phyloP scores from a whole-genome alignment of 768 basidiomycete species.

The Dioszegia hungarica region DNA sequence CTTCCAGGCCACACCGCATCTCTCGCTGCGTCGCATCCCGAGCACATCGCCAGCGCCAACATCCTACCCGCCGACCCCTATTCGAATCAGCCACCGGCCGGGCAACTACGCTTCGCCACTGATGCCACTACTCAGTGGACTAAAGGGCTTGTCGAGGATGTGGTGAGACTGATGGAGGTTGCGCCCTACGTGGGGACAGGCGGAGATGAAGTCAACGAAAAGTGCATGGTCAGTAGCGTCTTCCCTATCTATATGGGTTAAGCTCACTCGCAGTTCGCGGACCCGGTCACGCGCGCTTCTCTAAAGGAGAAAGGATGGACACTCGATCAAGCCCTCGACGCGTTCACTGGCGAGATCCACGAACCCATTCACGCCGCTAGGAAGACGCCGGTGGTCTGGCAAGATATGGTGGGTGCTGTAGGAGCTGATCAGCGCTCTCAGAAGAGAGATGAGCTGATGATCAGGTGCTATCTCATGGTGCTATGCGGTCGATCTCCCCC shows the following conservation, averaged over 20 bases:
- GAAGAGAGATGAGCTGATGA: not conserved
- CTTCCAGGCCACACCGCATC: conserved; percentile 74
- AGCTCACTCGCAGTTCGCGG: conserved; percentile 48
- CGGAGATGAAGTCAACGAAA: conserved; percentile 71
- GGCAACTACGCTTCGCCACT: conserved; percentile 71
- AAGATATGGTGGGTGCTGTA: conserved; percentile 68
- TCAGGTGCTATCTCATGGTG: conserved; percentile 12
- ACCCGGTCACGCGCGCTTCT: conserved; percentile 58
- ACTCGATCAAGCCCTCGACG: conserved; percentile 61
- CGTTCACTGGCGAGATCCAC: conserved; percentile 63
- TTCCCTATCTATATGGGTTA: not conserved
- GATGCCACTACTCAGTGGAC: conserved; percentile 61
- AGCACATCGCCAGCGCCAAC: conserved; percentile 63
- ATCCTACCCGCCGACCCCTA: conserved; percentile 48
- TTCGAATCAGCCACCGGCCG: conserved; percentile 64
- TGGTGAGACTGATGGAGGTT: conserved; percentile 58
- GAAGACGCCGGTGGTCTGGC: conserved; percentile 79
- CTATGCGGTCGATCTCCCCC: conserved; percentile 47
- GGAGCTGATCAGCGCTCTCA: no score
- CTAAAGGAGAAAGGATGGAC: conserved; percentile 57
- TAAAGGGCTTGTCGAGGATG: conserved; percentile 56
- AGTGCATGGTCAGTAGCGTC: conserved; percentile 56
- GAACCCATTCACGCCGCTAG: conserved; percentile 55
- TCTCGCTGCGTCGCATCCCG: conserved; percentile 64
- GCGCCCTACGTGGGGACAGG: conserved; percentile 71